Evolutionary conservation across 441 rosid species (phyloP), one percentile per base, ranked within the genome.

Genomic region (Metrosideros polymorpha): DNA sequence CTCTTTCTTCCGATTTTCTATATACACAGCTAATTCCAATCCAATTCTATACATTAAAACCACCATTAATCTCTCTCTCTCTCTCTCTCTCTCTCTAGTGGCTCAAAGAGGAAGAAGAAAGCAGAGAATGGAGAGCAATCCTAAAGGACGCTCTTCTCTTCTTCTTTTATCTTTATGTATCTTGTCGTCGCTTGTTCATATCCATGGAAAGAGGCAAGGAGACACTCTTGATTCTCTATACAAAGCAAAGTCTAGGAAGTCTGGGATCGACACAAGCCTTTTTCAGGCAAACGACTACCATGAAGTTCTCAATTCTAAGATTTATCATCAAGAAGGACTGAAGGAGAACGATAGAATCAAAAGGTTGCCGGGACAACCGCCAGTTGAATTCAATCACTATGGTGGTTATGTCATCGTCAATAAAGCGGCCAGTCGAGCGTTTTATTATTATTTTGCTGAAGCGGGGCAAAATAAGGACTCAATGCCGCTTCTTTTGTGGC

Each of bases 401-500:
- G 95, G 96, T 5, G 98, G 98, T 0, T 95, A 95, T 85, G 93
- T 97, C 49, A 97, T 94, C 1, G 95, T 93, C 10, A 89, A 97
- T 83, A 85, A 92, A 83, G 86, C 92, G 5, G 93, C 96, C 3
- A 98, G 97, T 2, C 90, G 97, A 42, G 96, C 95, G 9, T 83
- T 93, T 50, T 97, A 89, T 84, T 94, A 97, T 85, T 96, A 96
- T 82, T 95, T 95, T 71, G 95, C 84, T 13, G 98, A 97, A 87
- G 92, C 98, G 47, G 87, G 84, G 3, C 88, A 86, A 32, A 71
- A 91, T n/a, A 91, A 90, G 86, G 90, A 91, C 49, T 86, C 94
- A 55, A 85, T 91, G 84, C 97, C 99, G 86, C 95, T 97, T 86
- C 96, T 97, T 91, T 94, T 95, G 32, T 97, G 99, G 99, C 97